phyloP scores from a whole-genome alignment of 1,284 basidiomycete species.

The Ustilago trichophora region DNA sequence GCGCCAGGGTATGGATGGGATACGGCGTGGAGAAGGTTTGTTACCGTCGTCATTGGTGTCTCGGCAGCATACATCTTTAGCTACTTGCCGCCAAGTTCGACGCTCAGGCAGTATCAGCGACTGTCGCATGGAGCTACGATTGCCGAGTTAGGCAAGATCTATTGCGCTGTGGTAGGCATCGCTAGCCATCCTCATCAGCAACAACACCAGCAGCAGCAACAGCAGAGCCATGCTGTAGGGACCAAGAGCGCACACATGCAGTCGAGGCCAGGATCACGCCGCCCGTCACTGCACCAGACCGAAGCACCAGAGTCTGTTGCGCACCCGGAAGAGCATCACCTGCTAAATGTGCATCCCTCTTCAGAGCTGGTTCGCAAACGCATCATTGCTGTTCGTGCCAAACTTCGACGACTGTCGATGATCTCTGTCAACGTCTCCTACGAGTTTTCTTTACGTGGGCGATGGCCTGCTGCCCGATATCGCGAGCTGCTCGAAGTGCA shows the following conservation, averaged over 20 bases:
- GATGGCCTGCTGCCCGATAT: slow-evolving; percentile 57
- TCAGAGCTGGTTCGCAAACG: slow-evolving; percentile 38
- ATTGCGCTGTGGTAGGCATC: slow-evolving; percentile 68
- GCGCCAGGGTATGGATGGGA: slow-evolving; percentile 68
- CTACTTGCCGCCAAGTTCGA: slow-evolving; percentile 66
- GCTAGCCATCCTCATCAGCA: slow-evolving; percentile 47
- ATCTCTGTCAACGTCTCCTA: slow-evolving; percentile 65
- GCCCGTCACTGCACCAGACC: slow-evolving; percentile 6
- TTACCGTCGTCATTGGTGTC: slow-evolving; percentile 63
- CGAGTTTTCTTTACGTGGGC: slow-evolving; percentile 65
- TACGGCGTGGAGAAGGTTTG: slow-evolving; percentile 69
- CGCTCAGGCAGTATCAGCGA: slow-evolving; percentile 67
- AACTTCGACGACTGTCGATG: slow-evolving; percentile 67
- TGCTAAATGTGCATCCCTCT: slow-evolving; percentile 25
- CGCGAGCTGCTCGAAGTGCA: slow-evolving; percentile 43
- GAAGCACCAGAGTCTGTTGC: no score
- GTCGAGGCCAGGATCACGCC: slow-evolving; percentile 7
- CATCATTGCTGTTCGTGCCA: slow-evolving; percentile 64
- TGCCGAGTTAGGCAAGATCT: slow-evolving; percentile 66
- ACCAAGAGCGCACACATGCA: not conserved
- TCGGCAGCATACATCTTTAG: slow-evolving; percentile 60
- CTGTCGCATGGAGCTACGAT: slow-evolving; percentile 67
- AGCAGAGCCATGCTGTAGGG: not conserved
- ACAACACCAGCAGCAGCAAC: not conserved
- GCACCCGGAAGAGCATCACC: not conserved